Percentiles rank a stretch among this genome's conserved stretches.
These are phyloP conservation scores for Willaertia magna DNA, from an alignment of 208 protist species.

Conservation along the genomic window DNA sequence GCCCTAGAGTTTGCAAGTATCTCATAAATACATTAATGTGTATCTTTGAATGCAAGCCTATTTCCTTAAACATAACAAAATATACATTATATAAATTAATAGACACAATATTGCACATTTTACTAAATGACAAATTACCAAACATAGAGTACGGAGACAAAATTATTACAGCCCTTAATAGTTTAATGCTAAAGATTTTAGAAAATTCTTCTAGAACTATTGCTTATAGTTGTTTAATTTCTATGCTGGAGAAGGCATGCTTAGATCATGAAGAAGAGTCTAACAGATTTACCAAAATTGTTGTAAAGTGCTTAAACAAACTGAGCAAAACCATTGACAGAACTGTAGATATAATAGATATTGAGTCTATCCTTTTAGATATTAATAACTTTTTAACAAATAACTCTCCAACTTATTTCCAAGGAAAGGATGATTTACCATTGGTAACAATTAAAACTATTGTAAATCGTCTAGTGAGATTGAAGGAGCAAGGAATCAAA, in stretches of 20 bases:
- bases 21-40: neutral
- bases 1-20: neutral
- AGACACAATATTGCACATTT: neutral
- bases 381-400: conserved; percentile 65
- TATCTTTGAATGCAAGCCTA: neutral
- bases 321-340: conserved; percentile 6
- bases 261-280: neutral
- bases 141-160: neutral
- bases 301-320: conserved; percentile 16
- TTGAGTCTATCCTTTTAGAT: conserved; percentile 55
- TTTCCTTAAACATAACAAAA: neutral
- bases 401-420: conserved; percentile 64
- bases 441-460: conserved; percentile 70
- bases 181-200: conserved; percentile 10
- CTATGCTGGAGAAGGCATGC: neutral
- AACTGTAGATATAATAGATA: neutral
- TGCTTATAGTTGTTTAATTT: conserved; percentile 12
- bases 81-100: neutral
- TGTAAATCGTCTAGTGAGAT: conserved; percentile 42
- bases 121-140: neutral
- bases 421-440: conserved; percentile 57
- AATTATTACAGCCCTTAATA: neutral
- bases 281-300: neutral
- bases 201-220: conserved; percentile 13
- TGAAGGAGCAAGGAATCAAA: conserved; percentile 11